Base-by-base conservation (phyloP, 805 yeast genomes). In the Candida sphagnicola region DNA sequence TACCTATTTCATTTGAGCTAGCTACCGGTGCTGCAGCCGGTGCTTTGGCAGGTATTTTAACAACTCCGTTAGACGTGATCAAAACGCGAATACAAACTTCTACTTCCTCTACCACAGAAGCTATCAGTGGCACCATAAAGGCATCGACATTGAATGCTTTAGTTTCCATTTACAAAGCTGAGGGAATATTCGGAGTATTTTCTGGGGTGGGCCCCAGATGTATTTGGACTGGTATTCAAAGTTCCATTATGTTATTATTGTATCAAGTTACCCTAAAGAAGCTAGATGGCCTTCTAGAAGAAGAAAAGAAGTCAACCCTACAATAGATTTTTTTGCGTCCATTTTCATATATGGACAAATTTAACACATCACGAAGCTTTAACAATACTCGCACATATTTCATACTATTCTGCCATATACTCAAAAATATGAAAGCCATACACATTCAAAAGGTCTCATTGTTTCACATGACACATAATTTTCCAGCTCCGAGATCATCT, bases 131-230 rank as follows among this genome's bases (percentile, higher is more conserved):
- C n/a, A 40, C 49, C 29, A 39, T 45, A 25, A 42, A 50, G 18
- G 45, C 53, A 12, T 57, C 65, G 3, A 66, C 69, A 5, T 28
- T 56, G 10, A 54, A 47, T 38, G 70, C 71, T 13, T 50, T 67
- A 34, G 44, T 43, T 2, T 54, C 60, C 17, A 65, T 93, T 4
- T 84, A 82, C 55, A 72, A 61, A 38, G 65, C 73, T 18, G 96
- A 93, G 58, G 98, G 99, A 1, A 37, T 82, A 0, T 42, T 74
- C 1, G 96, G 96, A 0, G 68, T 88, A 28, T 91, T 93, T 61
- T 78, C 90, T 23, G 99, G 99, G 1, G 96, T 93, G 4, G 97
- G 96, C 0, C 99, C 99, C 1, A 73, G 99, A 46, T 81, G 89
- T 48, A 83, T 93, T 4, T 93, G 99, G 99, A 91, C 98, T 0